Evolutionary conservation across 108 stramenopile genomes (phyloP).

Genomic region (Nitzschia palea): DNA sequence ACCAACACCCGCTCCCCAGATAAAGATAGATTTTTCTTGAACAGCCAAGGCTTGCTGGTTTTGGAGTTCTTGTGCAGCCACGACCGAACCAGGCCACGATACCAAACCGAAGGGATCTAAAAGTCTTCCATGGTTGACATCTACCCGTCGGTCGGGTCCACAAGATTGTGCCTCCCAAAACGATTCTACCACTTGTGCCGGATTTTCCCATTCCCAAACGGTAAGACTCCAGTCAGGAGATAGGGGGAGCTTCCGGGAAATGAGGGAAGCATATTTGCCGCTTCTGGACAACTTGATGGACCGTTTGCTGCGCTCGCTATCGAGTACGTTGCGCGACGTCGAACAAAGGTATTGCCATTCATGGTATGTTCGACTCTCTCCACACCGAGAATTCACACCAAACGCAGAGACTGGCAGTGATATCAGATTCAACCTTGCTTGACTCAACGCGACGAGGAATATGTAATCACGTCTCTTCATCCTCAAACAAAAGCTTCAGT

Average conservation of each 20-base stretch:
- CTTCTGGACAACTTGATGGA: background rate
- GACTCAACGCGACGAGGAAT: no score
- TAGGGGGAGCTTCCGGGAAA: constrained; percentile 24
- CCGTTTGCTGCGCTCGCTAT: no score
- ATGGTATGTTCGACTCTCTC: no score
- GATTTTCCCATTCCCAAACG: constrained; percentile 77
- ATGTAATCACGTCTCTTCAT: no score
- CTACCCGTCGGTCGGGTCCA: constrained; percentile 2
- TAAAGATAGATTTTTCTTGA: constrained; percentile 39
- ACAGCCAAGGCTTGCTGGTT: constrained; percentile 8
- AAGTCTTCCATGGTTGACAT: constrained; percentile 3
- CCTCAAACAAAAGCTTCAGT: no score
- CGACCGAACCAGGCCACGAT: constrained; percentile 79
- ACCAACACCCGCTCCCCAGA: constrained; percentile 80
- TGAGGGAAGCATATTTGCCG: constrained; percentile 8
- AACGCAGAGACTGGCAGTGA: no score
- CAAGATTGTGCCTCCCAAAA: constrained; percentile 55
- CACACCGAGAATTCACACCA: no score
- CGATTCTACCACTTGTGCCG: constrained; percentile 62
- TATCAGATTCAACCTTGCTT: no score
- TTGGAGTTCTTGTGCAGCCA: constrained; percentile 64
- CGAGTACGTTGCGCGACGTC: no score
- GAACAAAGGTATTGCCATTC: no score
- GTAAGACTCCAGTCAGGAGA: constrained; percentile 40
- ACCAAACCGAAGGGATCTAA: constrained; percentile 84